A percentile compares a stretch with the other conserved stretches of the same genome.
These are phyloP conservation scores for Citrus cavaleriei DNA, from an alignment of 345 rosid species.

Conservation along the genomic window DNA sequence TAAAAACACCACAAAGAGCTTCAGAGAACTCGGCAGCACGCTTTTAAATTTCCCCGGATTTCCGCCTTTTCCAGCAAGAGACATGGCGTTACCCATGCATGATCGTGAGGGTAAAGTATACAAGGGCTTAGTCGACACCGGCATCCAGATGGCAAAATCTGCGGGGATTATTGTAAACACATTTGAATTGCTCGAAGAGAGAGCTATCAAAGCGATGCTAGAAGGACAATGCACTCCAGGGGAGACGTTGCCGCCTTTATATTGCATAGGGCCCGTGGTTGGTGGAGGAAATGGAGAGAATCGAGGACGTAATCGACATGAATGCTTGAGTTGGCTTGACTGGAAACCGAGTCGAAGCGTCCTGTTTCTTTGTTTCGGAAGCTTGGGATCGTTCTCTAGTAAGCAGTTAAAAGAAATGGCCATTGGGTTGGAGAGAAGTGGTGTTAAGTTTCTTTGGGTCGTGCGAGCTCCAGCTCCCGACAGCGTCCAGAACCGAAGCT, in stretches of 20 bases:
- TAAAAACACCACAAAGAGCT: slow-evolving; percentile 2
- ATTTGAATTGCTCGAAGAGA: slow-evolving; percentile 27
- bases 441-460: slow-evolving; percentile 40
- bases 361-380: slow-evolving; percentile 37
- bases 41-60: slow-evolving; percentile 18
- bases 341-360: slow-evolving; percentile 32
- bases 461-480: slow-evolving; percentile 28
- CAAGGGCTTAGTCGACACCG: slow-evolving; percentile 14
- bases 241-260: slow-evolving; percentile 24
- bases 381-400: slow-evolving; percentile 28
- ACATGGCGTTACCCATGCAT: slow-evolving; percentile 2
- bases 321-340: slow-evolving; percentile 37
- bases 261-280: slow-evolving; percentile 34
- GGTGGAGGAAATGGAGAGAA: background rate
- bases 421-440: slow-evolving; percentile 35
- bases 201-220: slow-evolving; percentile 14
- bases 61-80: slow-evolving; percentile 16
- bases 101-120: slow-evolving; percentile 20
- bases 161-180: slow-evolving; percentile 35
- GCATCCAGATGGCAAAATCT: slow-evolving; percentile 7
- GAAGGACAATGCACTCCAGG: slow-evolving; percentile 29
- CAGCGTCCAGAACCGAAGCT: background rate
- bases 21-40: slow-evolving; percentile 17
- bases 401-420: slow-evolving; percentile 43
- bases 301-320: background rate